Percentiles rank a stretch among this genome's conserved stretches.
phyloP scores from a whole-genome alignment of 2,329 filamentous ascomycete genomes.

The Colletotrichum shisoi region DNA sequence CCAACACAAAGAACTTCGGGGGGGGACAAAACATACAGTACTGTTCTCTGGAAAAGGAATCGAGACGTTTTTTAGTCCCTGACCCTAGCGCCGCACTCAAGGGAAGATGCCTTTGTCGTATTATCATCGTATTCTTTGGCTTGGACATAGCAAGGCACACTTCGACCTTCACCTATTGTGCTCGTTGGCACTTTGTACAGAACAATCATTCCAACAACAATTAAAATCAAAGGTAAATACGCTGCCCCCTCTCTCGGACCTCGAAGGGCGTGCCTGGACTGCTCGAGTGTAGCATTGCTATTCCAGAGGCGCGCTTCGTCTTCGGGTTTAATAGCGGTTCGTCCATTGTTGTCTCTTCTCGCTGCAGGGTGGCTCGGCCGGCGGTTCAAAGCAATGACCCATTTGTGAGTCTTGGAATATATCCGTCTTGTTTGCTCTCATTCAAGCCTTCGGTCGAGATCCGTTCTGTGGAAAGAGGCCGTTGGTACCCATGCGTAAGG shows the following conservation, averaged over 20 bases:
- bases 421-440: neutral
- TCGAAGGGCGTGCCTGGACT: neutral
- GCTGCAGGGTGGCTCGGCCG: neutral
- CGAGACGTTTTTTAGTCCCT: conserved; percentile 6
- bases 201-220: neutral
- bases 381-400: neutral
- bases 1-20: conserved; percentile 14
- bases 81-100: neutral
- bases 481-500: conserved; percentile 4
- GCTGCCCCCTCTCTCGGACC: no score
- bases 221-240: no score
- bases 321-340: neutral
- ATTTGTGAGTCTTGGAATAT: neutral
- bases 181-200: neutral
- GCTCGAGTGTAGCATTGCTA: neutral
- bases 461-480: neutral
- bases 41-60: neutral
- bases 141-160: neutral
- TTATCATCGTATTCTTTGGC: neutral
- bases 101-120: neutral
- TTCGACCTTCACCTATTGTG: neutral
- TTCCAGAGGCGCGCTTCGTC: neutral
- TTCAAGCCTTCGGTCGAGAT: conserved; percentile 3
- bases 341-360: neutral
- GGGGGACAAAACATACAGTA: neutral